Evolutionary conservation across 768 basidiomycete genomes (phyloP).

Genomic region (Hemileccinum impolitum): DNA sequence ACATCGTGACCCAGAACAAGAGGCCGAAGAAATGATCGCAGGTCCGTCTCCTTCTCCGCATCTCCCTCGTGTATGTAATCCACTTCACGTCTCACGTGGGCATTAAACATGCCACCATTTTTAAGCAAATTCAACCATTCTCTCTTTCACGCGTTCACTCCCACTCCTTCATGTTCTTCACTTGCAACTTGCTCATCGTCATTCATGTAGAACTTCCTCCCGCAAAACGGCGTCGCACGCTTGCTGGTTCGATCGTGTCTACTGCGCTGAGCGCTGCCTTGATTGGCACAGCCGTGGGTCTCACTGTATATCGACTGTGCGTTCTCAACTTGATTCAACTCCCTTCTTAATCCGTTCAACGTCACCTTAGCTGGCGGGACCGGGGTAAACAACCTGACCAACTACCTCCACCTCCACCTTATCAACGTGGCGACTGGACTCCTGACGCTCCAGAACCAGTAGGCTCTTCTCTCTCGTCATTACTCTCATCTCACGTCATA

Average conservation of each 20-base stretch:
- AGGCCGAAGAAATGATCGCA: conserved; percentile 45
- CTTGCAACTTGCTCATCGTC: conserved; percentile 41
- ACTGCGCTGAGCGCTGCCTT: conserved; percentile 83
- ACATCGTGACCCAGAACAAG: conserved; percentile 30
- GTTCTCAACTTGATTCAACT: conserved; percentile 27
- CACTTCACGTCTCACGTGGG: conserved; percentile 9
- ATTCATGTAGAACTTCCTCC: conserved; percentile 70
- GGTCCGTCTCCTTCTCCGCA: conserved; percentile 33
- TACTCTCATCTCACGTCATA: conserved; percentile 11
- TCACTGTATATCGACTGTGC: conserved; percentile 84
- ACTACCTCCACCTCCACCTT: conserved; percentile 59
- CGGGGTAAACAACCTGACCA: conserved; percentile 55
- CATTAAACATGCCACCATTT: conserved; percentile 9
- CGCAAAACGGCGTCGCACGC: conserved; percentile 73
- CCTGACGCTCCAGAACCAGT: conserved; percentile 39
- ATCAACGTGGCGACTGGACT: conserved; percentile 59
- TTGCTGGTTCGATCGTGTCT: conserved; percentile 80
- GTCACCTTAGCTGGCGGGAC: conserved; percentile 63
- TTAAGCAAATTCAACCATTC: conserved; percentile 16
- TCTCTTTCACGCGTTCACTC: conserved; percentile 8
- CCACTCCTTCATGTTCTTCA: conserved; percentile 30
- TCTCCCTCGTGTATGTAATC: conserved; percentile 15
- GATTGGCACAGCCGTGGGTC: conserved; percentile 82
- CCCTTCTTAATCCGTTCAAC: conserved; percentile 2
- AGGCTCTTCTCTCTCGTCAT: conserved; percentile 7